Base-by-base conservation (phyloP, 2,329 filamentous ascomycete genomes). In the Pseudocercospora musae region DNA sequence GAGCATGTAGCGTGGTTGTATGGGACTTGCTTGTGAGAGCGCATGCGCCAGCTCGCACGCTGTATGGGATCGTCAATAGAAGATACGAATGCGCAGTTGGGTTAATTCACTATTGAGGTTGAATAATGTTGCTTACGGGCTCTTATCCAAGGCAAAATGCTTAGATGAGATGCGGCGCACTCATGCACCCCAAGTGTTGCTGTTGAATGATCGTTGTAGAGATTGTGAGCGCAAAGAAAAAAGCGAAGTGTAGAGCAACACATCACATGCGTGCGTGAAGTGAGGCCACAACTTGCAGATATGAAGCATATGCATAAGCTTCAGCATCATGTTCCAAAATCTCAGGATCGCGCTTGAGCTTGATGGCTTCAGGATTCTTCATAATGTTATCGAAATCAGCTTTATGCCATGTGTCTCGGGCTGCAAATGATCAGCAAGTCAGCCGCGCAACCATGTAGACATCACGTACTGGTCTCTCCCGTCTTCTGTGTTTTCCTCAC, bases 271-370 rank as follows among this genome's bases (percentile, higher is more conserved):
- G 25, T 29, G 48, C 21, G 21, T 15, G 23, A 52, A 52, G 48
- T 52, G 48, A 52, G 33, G 62, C 60, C 15, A 63, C 42, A 10
- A 63, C 62, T 25, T 67, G 29, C 37, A 52, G 57, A 57, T 60
- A 80, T 33, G 75, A 72, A 42, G 76, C 73, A 63, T 81, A 78
- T 0, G 80, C 79, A 64, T 82, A 76, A 33, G 70, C 73, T 71
- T 84, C 81, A 25, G 80, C 78, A 66, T 84, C 81, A 65, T 82
- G 81, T 42, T 76, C 72, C 21, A 82, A 73, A 8, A 84, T 73
- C 81, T 81, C 83, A 57, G 76, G 78, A 66, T 83, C 80, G 40
- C 80, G 75, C 10, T 78, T 73, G 55, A 83, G 69, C 58, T 81
- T 76, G 66, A 84, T 81, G 40, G 76, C 78, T 61, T 78, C 73